Evolutionary conservation across 345 rosid genomes (phyloP).

Genomic region (Syzygium oleosum): DNA sequence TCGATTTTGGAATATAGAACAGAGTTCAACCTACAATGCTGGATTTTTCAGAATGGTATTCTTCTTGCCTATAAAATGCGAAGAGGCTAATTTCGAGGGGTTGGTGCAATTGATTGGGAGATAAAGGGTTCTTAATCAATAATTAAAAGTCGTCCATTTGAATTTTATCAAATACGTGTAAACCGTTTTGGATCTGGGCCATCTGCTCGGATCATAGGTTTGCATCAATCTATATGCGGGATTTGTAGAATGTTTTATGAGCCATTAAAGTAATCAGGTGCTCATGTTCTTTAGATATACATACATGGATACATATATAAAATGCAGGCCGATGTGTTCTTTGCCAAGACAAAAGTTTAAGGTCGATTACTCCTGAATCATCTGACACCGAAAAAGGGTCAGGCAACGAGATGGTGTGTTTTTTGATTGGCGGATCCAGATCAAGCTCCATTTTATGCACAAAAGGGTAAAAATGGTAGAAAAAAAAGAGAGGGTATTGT

Average conservation of each 20-base stretch:
- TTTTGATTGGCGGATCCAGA: constrained; percentile 34
- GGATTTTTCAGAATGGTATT: not conserved
- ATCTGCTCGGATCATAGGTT: too few relatives aligned
- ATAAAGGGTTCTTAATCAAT: not conserved
- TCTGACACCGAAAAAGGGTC: not conserved
- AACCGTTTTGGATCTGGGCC: not conserved
- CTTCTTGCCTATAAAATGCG: not conserved
- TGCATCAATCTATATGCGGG: too few relatives aligned
- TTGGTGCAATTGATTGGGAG: not conserved
- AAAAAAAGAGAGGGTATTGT: not conserved
- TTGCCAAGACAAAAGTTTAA: not conserved
- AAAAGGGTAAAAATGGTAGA: not conserved
- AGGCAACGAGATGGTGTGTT: not conserved
- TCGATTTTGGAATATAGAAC: not conserved
- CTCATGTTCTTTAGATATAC: too few relatives aligned
- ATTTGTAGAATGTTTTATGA: too few relatives aligned
- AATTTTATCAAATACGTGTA: too few relatives aligned
- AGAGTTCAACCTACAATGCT: not conserved
- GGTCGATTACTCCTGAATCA: not conserved
- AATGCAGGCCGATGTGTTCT: not conserved
- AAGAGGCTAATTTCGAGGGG: not conserved
- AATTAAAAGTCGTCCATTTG: not conserved
- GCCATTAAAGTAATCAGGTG: too few relatives aligned
- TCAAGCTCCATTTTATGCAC: constrained; percentile 4
- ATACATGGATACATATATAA: too few relatives aligned